These are phyloP conservation scores for Suhomyces kunorum DNA, from an alignment of 1,139 yeast species.

Conservation along the genomic window DNA sequence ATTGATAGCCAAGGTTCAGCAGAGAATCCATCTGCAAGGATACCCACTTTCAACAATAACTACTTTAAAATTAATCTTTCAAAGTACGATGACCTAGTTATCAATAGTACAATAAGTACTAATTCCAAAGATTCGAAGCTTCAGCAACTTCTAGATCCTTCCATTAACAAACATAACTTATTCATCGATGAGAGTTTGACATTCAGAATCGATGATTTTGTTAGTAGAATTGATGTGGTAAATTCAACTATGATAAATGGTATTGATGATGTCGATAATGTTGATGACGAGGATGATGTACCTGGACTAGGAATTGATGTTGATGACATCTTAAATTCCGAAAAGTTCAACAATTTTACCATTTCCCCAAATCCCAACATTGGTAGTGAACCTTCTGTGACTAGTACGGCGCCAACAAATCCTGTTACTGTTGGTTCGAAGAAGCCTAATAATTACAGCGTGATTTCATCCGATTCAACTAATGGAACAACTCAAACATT, in stretches of 20 bases:
- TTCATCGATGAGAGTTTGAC: constrained; percentile 37
- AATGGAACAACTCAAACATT: constrained; percentile 14
- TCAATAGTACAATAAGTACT: constrained; percentile 7
- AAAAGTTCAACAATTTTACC: constrained; percentile 40
- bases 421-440: constrained; percentile 6
- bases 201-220: constrained; percentile 44
- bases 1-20: constrained; percentile 4
- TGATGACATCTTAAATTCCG: constrained; percentile 46
- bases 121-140: constrained; percentile 16
- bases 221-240: constrained; percentile 30
- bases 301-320: constrained; percentile 50
- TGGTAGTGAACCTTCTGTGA: constrained; percentile 1
- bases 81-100: constrained; percentile 40
- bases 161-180: constrained; percentile 30
- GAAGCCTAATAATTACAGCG: constrained; percentile 18
- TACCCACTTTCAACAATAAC: constrained; percentile 43
- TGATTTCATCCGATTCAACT: constrained; percentile 18
- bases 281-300: constrained; percentile 39
- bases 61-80: constrained; percentile 38
- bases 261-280: constrained; percentile 32
- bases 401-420: neutral
- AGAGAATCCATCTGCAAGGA: constrained; percentile 22
- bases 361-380: constrained; percentile 22
- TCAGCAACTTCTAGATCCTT: constrained; percentile 22
- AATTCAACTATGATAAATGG: constrained; percentile 23